These are phyloP conservation scores for Sporothrix sp. DNA, from an alignment of 2,329 filamentous ascomycete genomes.

Conservation along the genomic window DNA sequence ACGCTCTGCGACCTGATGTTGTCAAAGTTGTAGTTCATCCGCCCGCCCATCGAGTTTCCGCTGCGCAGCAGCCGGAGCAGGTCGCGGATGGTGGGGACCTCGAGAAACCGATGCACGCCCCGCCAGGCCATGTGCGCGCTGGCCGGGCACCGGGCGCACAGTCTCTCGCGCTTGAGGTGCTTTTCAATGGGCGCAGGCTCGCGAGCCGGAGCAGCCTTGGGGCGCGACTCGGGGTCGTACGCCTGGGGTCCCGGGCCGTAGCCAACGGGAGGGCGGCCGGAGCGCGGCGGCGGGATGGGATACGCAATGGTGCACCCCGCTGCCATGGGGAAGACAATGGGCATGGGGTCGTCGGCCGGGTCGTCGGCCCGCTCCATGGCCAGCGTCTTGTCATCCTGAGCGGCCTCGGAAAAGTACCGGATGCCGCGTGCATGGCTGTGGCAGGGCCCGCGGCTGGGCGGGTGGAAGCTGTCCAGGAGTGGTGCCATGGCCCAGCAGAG, in stretches of 20 bases:
- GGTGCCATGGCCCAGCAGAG: slow-evolving; percentile 6
- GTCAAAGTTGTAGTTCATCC: slow-evolving; percentile 7
- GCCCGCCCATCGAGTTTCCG: background rate
- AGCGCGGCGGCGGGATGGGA: background rate
- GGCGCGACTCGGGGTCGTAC: background rate
- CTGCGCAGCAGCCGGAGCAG: background rate
- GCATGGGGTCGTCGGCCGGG: background rate
- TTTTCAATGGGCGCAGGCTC: background rate
- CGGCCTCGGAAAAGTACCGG: slow-evolving; percentile 4
- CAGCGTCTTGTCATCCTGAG: background rate
- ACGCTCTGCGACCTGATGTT: slow-evolving; percentile 5
- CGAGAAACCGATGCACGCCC: background rate
- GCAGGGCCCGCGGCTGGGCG: background rate
- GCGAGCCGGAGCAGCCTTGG: background rate
- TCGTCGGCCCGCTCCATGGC: background rate
- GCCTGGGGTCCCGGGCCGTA: slow-evolving; percentile 1
- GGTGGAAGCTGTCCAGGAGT: slow-evolving; percentile 9
- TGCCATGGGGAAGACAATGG: background rate
- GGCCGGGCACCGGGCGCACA: background rate
- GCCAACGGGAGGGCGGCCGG: background rate
- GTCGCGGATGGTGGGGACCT: background rate
- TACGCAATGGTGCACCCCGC: background rate
- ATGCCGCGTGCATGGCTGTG: background rate
- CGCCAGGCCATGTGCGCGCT: background rate
- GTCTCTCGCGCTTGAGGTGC: background rate